Base-by-base conservation (phyloP, 768 basidiomycete genomes). In the Gelatoporia subvermispora region DNA sequence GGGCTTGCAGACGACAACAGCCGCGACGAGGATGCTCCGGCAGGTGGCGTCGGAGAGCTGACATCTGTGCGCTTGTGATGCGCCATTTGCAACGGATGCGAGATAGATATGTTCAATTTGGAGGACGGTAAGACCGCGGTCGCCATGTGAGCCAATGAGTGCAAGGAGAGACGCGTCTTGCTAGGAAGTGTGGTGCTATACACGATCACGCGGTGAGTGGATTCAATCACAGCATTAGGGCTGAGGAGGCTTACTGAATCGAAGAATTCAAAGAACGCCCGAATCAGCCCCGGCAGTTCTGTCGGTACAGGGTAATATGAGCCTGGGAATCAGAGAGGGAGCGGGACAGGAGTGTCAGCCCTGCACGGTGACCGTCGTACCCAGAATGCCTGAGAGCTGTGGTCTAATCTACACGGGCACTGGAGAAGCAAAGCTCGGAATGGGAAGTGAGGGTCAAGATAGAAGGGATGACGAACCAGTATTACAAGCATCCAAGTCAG, bases 31-130 rank as follows among this genome's bases (percentile, higher is more conserved):
- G 60, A 62, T 16, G 69, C 54, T 42, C 67, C 67, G 35, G 62
- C 58, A 59, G 60, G 56, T 62, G 69, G 57, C 68, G 69, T 51
- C 65, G 72, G 51, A 20, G 45, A 38, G 11, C 49, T 23, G 36
- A 53, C 41, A 39, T 60, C 61, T 43, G 51, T 36, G 52, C 49
- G 54, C 44, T 53, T 51, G 48, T 60, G 60, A 46, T 77, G 67
- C 44, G 70, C 59, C 71, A 77, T 74, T 53, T 68, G 72, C 58
- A 74, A 70, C 55, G 74, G 72, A 63, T 65, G 60, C 56, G 77
- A 66, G 49, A 65, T 65, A 55, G 69, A 62, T 8, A 63, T 41
- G 53, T 65, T 64, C 42, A 65, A 56, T 50, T 74, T 68, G 52
- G 69, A 60, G 48, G 56, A 67, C 50, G 66, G 66, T 42, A 71